Evolutionary conservation across 805 yeast genomes (phyloP).

Genomic region (Brettanomyces nanus): DNA sequence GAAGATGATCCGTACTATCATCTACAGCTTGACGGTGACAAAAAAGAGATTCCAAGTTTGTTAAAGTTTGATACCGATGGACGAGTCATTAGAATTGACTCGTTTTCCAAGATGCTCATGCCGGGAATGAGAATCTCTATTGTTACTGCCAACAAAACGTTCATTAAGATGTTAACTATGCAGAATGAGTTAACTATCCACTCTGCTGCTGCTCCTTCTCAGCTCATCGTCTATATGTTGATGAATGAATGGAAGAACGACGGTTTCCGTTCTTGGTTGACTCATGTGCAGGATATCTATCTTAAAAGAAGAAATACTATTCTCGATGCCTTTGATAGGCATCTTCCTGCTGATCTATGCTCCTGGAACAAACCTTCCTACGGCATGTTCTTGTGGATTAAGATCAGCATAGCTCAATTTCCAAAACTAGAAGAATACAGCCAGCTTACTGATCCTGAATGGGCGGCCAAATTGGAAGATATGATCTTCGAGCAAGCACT

Average conservation of each 20-base stretch:
- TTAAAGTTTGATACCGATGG: conserved; percentile 68
- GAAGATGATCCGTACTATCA: conserved; percentile 89
- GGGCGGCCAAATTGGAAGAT: conserved; percentile 26
- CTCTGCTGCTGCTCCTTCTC: conserved; percentile 67
- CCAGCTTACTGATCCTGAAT: conserved; percentile 28
- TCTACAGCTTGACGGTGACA: conserved; percentile 47
- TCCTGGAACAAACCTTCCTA: conserved; percentile 34
- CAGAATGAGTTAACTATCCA: conserved; percentile 67
- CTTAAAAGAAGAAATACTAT: conserved; percentile 54
- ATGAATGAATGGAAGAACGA: conserved; percentile 48
- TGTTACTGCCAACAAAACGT: conserved; percentile 53
- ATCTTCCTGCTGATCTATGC: conserved; percentile 37
- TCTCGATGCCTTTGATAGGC: conserved; percentile 39
- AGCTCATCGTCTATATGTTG: conserved; percentile 48
- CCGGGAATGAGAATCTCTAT: conserved; percentile 75
- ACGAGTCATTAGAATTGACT: conserved; percentile 68
- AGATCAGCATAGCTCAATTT: conserved; percentile 31
- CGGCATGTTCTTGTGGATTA: conserved; percentile 38
- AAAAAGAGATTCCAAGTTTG: conserved; percentile 52
- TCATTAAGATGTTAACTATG: conserved; percentile 45
- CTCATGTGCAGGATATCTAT: conserved; percentile 52
- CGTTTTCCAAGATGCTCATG: conserved; percentile 70
- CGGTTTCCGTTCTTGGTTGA: conserved; percentile 71
- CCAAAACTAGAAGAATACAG: conserved; percentile 32
- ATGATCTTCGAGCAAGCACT: conserved; percentile 16